Conservation (phyloP, 257 asterid genomes). For the Solanum pennellii region DNA sequence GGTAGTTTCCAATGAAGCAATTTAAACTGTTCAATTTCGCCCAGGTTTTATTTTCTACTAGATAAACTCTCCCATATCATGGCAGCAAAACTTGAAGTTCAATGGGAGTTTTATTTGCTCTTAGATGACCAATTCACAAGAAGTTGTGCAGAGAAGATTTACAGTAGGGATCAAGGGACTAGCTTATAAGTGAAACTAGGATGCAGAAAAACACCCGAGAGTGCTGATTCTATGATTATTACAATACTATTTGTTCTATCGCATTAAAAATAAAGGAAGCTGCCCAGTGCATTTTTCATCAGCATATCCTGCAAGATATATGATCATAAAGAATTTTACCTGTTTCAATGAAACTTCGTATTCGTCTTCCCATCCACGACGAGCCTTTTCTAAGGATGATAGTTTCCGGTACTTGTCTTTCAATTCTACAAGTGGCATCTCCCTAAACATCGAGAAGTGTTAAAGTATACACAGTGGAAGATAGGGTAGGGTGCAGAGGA, state of each 20-base stretch:
- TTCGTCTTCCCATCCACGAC: constrained; percentile 78
- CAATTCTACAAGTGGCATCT: constrained; percentile 74
- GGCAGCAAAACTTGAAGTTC: not conserved
- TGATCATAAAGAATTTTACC: constrained; percentile 23
- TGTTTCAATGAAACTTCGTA: constrained; percentile 74
- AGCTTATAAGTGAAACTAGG: not conserved
- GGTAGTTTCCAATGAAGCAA: not conserved
- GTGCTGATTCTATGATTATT: not conserved
- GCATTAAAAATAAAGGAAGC: not conserved
- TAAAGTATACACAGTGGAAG: not conserved
- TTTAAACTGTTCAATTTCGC: not conserved
- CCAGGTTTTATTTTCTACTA: not conserved
- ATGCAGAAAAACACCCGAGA: not conserved
- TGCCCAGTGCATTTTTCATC: not conserved
- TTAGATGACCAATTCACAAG: not conserved
- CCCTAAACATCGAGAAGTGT: constrained; percentile 47
- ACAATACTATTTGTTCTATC: not conserved
- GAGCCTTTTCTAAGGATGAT: constrained; percentile 58
- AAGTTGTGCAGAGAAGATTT: not conserved
- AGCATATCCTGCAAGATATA: not conserved
- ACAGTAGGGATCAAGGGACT: not conserved
- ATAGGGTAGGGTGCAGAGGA: not conserved
- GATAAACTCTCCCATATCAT: not conserved
- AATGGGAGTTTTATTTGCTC: not conserved
- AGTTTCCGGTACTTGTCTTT: constrained; percentile 77